Conservation (phyloP, 495 filamentous ascomycete species). For the Penicillium riverlandense region DNA sequence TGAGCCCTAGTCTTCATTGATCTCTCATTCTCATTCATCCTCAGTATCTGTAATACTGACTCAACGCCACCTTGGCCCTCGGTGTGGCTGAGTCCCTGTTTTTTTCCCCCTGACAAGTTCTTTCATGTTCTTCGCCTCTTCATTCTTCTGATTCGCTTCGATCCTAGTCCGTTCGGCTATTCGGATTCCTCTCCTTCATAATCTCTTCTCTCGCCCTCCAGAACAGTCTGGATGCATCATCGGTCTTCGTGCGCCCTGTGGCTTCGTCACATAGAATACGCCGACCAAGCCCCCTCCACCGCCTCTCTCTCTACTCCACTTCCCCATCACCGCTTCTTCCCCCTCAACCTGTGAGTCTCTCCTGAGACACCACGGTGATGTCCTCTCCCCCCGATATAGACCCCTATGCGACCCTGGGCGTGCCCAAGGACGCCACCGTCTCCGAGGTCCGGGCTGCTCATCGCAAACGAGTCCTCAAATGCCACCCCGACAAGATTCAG, state of each 20-base stretch:
- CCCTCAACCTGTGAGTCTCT: slow-evolving; percentile 1
- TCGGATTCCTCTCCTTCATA: neutral
- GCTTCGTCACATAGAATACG: slow-evolving; percentile 6
- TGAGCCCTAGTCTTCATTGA: no score
- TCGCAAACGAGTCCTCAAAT: slow-evolving; percentile 87
- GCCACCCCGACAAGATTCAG: slow-evolving; percentile 91
- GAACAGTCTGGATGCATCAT: slow-evolving; percentile 16
- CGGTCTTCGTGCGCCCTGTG: slow-evolving; percentile 10
- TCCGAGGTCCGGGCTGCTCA: slow-evolving; percentile 72
- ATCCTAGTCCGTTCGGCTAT: no score
- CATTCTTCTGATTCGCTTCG: no score
- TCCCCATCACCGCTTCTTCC: slow-evolving; percentile 10
- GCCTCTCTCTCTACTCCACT: slow-evolving; percentile 12
- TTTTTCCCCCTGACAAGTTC: no score
- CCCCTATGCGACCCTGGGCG: slow-evolving; percentile 76
- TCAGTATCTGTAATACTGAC: no score
- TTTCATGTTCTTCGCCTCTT: no score
- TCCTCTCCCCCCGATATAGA: slow-evolving; percentile 58
- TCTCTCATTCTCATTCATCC: no score
- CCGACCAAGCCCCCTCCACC: slow-evolving; percentile 3
- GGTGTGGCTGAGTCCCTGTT: no score
- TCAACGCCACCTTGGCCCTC: no score
- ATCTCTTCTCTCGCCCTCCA: slow-evolving; percentile 5
- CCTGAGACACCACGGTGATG: slow-evolving; percentile 38
- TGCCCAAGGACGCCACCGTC: slow-evolving; percentile 66